Percentiles rank a stretch among this genome's conserved stretches.
Conservation (phyloP, 805 yeast species). For the Kluyveromyces wickerhamii region DNA sequence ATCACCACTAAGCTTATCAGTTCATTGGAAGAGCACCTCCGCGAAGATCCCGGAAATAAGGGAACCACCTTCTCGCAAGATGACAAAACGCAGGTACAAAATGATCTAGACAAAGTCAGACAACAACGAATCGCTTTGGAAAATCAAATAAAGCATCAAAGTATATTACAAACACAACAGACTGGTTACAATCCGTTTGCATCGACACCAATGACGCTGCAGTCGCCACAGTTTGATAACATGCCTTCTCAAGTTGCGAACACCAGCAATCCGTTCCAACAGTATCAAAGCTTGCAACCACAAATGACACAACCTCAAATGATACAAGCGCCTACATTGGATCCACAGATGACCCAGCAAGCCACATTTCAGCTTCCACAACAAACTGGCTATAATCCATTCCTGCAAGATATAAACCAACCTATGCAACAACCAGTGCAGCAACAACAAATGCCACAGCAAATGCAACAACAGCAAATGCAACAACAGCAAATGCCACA, state of each 20-base stretch:
- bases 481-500: slow-evolving; percentile 10
- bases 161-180: slow-evolving; percentile 20
- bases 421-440: slow-evolving; percentile 6
- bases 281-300: slow-evolving; percentile 18
- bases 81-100: slow-evolving; percentile 23
- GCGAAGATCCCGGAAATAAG: slow-evolving; percentile 61
- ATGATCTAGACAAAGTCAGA: slow-evolving; percentile 29
- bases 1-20: slow-evolving; percentile 91
- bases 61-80: slow-evolving; percentile 15
- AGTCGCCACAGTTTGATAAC: slow-evolving; percentile 7
- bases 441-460: slow-evolving; percentile 12
- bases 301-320: slow-evolving; percentile 8
- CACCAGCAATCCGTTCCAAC: slow-evolving; percentile 20
- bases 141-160: slow-evolving; percentile 25
- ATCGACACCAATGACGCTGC: slow-evolving; percentile 5
- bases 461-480: slow-evolving; percentile 12
- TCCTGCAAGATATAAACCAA: neutral
- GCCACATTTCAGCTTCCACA: slow-evolving; percentile 13
- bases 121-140: slow-evolving; percentile 26
- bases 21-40: slow-evolving; percentile 79
- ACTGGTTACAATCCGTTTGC: slow-evolving; percentile 28
- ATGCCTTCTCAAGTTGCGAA: slow-evolving; percentile 13
- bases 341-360: slow-evolving; percentile 11
- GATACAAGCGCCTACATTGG: slow-evolving; percentile 12
- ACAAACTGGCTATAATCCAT: slow-evolving; percentile 13